Evolutionary conservation across 1,284 basidiomycete genomes (phyloP).

Genomic region (Puccinia triticina): DNA sequence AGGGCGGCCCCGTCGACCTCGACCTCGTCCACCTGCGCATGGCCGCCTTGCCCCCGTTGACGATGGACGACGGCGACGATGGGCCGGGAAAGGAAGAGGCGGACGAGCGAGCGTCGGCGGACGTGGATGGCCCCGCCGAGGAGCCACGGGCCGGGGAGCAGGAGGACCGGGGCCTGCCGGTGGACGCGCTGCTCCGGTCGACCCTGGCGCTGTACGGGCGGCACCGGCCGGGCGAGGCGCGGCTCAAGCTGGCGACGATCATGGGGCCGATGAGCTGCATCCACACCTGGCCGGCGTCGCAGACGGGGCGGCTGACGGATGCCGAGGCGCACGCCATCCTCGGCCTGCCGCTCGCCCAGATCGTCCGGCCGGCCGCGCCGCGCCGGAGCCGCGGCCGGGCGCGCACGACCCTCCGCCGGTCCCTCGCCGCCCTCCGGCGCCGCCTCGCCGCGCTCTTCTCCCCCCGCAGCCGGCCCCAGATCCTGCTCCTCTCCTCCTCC

Average conservation of each 20-base stretch:
- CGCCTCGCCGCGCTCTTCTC: too few relatives aligned
- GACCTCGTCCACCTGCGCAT: slow-evolving; percentile 46
- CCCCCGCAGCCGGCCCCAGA: too few relatives aligned
- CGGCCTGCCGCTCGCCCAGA: neutral
- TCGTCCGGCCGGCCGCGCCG: neutral
- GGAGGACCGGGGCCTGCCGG: slow-evolving; percentile 37
- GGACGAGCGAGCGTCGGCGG: neutral
- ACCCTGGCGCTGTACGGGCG: slow-evolving; percentile 53
- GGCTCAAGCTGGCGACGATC: slow-evolving; percentile 53
- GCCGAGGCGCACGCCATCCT: slow-evolving; percentile 54
- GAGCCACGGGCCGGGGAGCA: neutral
- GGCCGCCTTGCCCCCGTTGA: slow-evolving; percentile 27
- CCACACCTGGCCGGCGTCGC: slow-evolving; percentile 54
- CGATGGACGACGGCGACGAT: neutral
- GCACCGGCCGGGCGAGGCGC: slow-evolving; percentile 52
- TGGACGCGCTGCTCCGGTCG: slow-evolving; percentile 54
- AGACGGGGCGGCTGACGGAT: slow-evolving; percentile 52
- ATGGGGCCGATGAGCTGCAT: slow-evolving; percentile 56
- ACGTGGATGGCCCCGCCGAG: neutral
- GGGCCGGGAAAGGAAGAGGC: neutral
- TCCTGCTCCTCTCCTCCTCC: neutral
- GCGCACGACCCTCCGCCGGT: too few relatives aligned
- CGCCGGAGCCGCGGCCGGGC: too few relatives aligned
- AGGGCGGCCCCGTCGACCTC: slow-evolving; percentile 1
- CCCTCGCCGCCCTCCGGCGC: too few relatives aligned